Percentiles rank a stretch among this genome's conserved stretches.
These are phyloP conservation scores for Penicillium flavigenum DNA, from an alignment of 495 filamentous ascomycete genomes.

Conservation along the genomic window DNA sequence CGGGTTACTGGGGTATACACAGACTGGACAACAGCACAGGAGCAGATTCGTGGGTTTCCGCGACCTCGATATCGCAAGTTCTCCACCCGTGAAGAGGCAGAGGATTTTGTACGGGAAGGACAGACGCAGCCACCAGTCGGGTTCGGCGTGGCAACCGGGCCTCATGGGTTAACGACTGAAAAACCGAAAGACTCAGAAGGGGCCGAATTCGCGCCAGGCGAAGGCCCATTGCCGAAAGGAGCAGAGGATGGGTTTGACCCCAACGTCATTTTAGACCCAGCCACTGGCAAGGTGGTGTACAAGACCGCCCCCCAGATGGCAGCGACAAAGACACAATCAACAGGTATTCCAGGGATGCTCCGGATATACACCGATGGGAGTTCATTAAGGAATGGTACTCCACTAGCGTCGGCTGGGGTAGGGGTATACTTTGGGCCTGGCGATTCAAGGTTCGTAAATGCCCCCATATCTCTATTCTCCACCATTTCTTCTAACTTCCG, in stretches of 20 bases:
- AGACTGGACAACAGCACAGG: conserved; percentile 75
- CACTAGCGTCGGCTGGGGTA: conserved; percentile 72
- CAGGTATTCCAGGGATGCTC: conserved; percentile 51
- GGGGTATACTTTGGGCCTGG: conserved; percentile 83
- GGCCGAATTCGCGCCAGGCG: conserved; percentile 52
- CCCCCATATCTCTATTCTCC: neutral
- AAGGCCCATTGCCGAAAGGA: conserved; percentile 52
- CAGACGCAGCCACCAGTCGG: conserved; percentile 28
- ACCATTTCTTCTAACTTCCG: conserved; percentile 24
- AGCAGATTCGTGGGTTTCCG: conserved; percentile 74
- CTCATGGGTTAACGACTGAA: conserved; percentile 33
- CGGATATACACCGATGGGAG: conserved; percentile 91
- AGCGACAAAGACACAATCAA: conserved; percentile 43
- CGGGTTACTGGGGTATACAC: conserved; percentile 84
- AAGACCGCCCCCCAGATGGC: conserved; percentile 53
- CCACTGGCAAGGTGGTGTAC: conserved; percentile 57
- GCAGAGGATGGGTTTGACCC: conserved; percentile 65
- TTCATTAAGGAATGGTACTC: conserved; percentile 70
- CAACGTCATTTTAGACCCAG: conserved; percentile 54
- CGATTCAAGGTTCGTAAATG: conserved; percentile 61
- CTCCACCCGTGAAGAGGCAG: conserved; percentile 71
- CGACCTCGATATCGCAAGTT: conserved; percentile 83
- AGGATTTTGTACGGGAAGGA: conserved; percentile 63
- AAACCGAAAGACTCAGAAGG: conserved; percentile 39
- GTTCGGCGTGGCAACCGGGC: conserved; percentile 25